These are phyloP conservation scores for Hibiscus mutabilis DNA, from an alignment of 345 rosid species.

Conservation along the genomic window DNA sequence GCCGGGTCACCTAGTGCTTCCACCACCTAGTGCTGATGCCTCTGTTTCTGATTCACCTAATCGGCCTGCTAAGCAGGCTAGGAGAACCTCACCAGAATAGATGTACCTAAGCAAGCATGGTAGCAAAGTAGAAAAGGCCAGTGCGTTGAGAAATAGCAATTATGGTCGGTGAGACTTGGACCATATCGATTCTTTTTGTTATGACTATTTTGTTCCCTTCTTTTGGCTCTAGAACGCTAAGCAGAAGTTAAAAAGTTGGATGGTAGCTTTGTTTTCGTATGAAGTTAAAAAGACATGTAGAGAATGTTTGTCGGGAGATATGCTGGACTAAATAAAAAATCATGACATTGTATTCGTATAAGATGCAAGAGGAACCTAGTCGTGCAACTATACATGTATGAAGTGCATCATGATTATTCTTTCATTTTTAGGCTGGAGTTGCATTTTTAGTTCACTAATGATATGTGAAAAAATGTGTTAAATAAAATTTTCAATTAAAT, in stretches of 20 bases:
- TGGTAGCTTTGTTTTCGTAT: background rate
- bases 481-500: too few species aligned
- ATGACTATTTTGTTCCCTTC: background rate
- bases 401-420: background rate
- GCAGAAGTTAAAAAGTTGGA: background rate
- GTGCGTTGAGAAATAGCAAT: background rate
- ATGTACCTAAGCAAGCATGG: background rate
- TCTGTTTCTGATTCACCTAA: slow-evolving; percentile 9
- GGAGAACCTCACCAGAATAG: slow-evolving; percentile 10
- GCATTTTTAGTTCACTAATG: too few species aligned
- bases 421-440: too few species aligned
- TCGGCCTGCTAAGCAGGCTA: slow-evolving; percentile 25
- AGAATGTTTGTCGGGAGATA: background rate
- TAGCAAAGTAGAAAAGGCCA: background rate
- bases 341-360: background rate
- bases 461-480: too few species aligned
- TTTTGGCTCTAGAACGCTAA: background rate
- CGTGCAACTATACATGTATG: background rate
- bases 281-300: background rate
- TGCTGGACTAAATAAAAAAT: background rate
- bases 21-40: slow-evolving; percentile 13
- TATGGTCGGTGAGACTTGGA: background rate
- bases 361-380: background rate
- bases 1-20: slow-evolving; percentile 27
- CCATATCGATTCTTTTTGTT: background rate